phyloP scores from a whole-genome alignment of 75 land plant genomes.

The Pinus taeda region DNA sequence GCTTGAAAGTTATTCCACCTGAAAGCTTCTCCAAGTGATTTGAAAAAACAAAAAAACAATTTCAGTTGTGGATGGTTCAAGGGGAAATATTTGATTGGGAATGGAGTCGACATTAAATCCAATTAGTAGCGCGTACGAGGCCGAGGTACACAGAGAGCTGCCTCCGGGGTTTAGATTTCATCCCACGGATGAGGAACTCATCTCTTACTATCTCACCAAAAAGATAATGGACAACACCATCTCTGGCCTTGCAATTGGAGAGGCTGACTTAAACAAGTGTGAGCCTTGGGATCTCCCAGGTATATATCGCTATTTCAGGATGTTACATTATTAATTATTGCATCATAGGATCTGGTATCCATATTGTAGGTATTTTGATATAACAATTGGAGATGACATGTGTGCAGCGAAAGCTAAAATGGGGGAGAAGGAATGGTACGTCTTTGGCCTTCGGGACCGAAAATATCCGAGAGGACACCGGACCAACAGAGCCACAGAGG shows the following conservation, averaged over 20 bases:
- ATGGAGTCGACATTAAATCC: neutral
- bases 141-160: slow-evolving; percentile 1
- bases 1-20: no score
- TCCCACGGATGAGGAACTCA: slow-evolving; percentile 48
- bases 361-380: no score
- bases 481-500: slow-evolving; percentile 35
- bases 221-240: slow-evolving; percentile 34
- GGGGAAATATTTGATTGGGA: neutral
- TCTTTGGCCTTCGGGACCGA: slow-evolving; percentile 31
- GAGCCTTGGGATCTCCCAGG: slow-evolving; percentile 69
- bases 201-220: slow-evolving; percentile 38
- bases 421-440: slow-evolving; percentile 44
- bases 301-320: neutral
- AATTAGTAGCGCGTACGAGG: neutral
- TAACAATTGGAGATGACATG: no score
- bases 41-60: no score
- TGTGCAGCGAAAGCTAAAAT: slow-evolving; percentile 33
- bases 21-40: no score
- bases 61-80: no score
- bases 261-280: slow-evolving; percentile 60
- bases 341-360: neutral
- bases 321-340: no score
- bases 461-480: slow-evolving; percentile 38
- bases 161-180: slow-evolving; percentile 33
- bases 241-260: slow-evolving; percentile 41